Evolutionary conservation across 805 yeast genomes (phyloP), one percentile per base, ranked within the genome.

Genomic region (Schizosaccharomyces lindneri): DNA sequence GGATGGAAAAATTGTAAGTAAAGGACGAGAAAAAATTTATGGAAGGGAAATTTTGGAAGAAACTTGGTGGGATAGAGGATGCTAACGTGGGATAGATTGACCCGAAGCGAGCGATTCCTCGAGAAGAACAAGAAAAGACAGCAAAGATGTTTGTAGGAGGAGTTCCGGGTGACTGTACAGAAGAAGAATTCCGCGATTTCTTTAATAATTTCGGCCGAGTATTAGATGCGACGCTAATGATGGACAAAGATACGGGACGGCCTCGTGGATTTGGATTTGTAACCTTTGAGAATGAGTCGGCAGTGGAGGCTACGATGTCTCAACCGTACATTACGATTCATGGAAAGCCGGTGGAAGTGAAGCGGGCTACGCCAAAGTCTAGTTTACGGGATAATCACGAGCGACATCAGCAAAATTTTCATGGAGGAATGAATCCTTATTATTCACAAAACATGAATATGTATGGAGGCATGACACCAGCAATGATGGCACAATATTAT

Each of bases 111-210:
- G 97, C 98, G 31, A 90, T 90, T 68, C 97, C 97, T 43, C 84
- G 87, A 71, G 97, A 90, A 70, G 97, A 90, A 72, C 98, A 90
- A 73, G 96, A 89, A 70, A 86, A 85, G 70, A 87, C 95, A 19
- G 95, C 97, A 67, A 90, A 90, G 74, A 89, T 90, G 66, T 90
- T 90, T 69, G 97, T 90, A 51, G 98, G 98, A 66, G 98, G 98
- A 66, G 85, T 90, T 64, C 89, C 95, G 62, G 86, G 94, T 24
- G 90, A 87, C 69, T 95, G 89, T 61, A 87, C 88, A 65, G 96
- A 94, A 67, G 80, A 80, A 65, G 97, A 89, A 65, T 93, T 90
- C 72, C 84, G 83, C 70, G 82, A 79, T 61, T 88, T 85, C 72
- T 90, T 90, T 69, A 80, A 85, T 62, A 84, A 84, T 72, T 90